phyloP scores from a whole-genome alignment of 495 filamentous ascomycete species.

The Oidiodendron maius region DNA sequence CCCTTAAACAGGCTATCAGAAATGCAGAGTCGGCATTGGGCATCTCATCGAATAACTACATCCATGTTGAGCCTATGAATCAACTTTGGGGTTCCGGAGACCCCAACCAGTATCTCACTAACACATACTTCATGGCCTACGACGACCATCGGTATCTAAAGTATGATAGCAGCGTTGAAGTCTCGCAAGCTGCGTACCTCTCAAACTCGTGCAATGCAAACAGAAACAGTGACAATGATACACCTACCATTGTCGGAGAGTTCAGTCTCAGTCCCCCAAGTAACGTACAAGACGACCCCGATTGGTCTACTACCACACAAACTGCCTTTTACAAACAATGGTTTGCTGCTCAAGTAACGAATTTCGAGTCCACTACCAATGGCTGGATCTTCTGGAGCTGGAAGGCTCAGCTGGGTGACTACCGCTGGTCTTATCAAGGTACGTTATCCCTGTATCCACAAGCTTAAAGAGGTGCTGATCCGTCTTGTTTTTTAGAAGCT shows the following conservation, averaged over 20 bases:
- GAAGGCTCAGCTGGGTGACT: slow-evolving; percentile 53
- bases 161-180: slow-evolving; percentile 36
- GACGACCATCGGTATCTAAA: slow-evolving; percentile 44
- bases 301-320: slow-evolving; percentile 40
- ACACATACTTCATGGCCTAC: slow-evolving; percentile 18
- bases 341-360: slow-evolving; percentile 54
- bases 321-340: slow-evolving; percentile 47
- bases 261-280: slow-evolving; percentile 47
- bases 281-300: slow-evolving; percentile 34
- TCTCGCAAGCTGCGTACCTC: slow-evolving; percentile 41
- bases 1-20: slow-evolving; percentile 34
- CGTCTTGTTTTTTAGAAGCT: slow-evolving; percentile 30
- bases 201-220: slow-evolving; percentile 44
- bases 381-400: slow-evolving; percentile 64
- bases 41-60: slow-evolving; percentile 30
- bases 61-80: slow-evolving; percentile 53
- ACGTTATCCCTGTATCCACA: slow-evolving; percentile 4
- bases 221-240: slow-evolving; percentile 30
- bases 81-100: slow-evolving; percentile 16
- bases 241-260: slow-evolving; percentile 49
- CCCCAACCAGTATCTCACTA: slow-evolving; percentile 29
- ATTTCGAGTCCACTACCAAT: slow-evolving; percentile 46
- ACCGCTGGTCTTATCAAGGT: slow-evolving; percentile 50
- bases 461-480: not conserved
- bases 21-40: slow-evolving; percentile 35